Evolutionary conservation across 2,329 filamentous ascomycete species (phyloP).

Genomic region (Pseudogymnoascus sp.): DNA sequence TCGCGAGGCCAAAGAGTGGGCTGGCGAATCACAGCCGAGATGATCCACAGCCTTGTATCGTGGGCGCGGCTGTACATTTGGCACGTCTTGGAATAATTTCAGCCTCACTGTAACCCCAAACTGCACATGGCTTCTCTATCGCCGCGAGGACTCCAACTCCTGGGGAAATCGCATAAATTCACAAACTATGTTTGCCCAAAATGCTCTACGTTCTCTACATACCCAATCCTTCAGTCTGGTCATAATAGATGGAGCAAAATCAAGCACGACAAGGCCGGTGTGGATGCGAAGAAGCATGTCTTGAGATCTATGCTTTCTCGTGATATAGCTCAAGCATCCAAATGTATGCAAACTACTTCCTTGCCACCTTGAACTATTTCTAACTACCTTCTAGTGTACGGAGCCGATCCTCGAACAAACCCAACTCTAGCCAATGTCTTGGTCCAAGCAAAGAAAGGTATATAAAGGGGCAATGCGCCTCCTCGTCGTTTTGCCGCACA

Average conservation of each 20-base stretch:
- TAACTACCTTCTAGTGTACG: slow-evolving; percentile 52
- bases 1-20: slow-evolving; percentile 7
- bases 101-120: slow-evolving; percentile 1
- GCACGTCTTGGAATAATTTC: slow-evolving; percentile 9
- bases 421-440: slow-evolving; percentile 69
- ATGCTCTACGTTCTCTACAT: slow-evolving; percentile 37
- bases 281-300: slow-evolving; percentile 71
- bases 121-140: slow-evolving; percentile 8
- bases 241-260: slow-evolving; percentile 97
- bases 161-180: neutral
- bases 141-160: neutral
- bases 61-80: neutral
- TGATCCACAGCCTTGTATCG: slow-evolving; percentile 5
- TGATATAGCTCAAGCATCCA: slow-evolving; percentile 68
- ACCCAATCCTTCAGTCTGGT: slow-evolving; percentile 49
- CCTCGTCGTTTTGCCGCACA: slow-evolving; percentile 11
- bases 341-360: slow-evolving; percentile 44
- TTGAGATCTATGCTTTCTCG: slow-evolving; percentile 63
- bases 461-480: slow-evolving; percentile 24
- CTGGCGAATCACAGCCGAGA: slow-evolving; percentile 9
- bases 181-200: slow-evolving; percentile 19
- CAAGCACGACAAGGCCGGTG: slow-evolving; percentile 85
- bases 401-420: slow-evolving; percentile 67
- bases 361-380: slow-evolving; percentile 15
- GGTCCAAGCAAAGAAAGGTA: slow-evolving; percentile 70